Percentiles rank a stretch among this genome's conserved stretches.
Conservation (phyloP, 2,329 filamentous ascomycete genomes). For the Diaporthe citriasiana region DNA sequence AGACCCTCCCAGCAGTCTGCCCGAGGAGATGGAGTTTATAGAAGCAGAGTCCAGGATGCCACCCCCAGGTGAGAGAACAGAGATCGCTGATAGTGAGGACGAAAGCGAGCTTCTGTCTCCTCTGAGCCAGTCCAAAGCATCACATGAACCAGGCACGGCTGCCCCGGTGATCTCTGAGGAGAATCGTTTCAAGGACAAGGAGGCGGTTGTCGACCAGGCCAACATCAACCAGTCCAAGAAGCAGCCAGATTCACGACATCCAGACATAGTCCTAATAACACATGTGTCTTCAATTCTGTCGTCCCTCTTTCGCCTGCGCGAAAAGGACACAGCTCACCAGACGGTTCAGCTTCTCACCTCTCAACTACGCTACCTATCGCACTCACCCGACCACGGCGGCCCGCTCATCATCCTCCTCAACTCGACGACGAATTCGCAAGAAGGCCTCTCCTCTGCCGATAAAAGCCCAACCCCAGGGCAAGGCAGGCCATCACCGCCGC, state of each 20-base stretch:
- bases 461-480: background rate
- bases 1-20: conserved; percentile 38
- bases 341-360: conserved; percentile 62
- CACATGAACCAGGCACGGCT: background rate
- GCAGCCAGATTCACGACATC: conserved; percentile 44
- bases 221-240: conserved; percentile 22
- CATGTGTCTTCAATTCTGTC: conserved; percentile 67
- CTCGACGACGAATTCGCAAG: conserved; percentile 55
- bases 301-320: conserved; percentile 64
- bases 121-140: background rate
- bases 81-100: conserved; percentile 58
- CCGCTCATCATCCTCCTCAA: conserved; percentile 70
- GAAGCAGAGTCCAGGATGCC: background rate
- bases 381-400: conserved; percentile 52
- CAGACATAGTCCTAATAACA: conserved; percentile 68
- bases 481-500: background rate
- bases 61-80: conserved; percentile 42
- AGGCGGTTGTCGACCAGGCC: background rate
- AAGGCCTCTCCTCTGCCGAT: background rate
- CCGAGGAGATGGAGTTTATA: conserved; percentile 20
- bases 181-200: background rate
- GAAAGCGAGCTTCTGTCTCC: conserved; percentile 51
- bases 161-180: background rate
- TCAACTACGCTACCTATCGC: conserved; percentile 61
- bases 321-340: conserved; percentile 62